Evolutionary conservation across 805 yeast genomes (phyloP).

Genomic region (Starmerella vitae): DNA sequence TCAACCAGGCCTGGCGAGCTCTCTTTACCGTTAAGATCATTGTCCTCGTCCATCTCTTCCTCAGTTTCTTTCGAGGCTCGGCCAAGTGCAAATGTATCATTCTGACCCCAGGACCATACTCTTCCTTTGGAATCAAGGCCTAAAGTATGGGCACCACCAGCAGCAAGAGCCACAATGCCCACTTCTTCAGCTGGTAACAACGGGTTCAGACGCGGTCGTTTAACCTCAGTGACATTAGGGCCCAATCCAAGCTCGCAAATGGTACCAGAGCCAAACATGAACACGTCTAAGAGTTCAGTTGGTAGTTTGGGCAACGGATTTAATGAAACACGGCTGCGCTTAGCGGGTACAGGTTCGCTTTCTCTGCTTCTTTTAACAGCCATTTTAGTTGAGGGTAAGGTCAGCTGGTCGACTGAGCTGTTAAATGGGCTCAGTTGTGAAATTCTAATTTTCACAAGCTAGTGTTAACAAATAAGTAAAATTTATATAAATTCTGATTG

Average conservation of each 20-base stretch:
- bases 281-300: conserved; percentile 43
- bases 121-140: conserved; percentile 64
- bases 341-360: conserved; percentile 10
- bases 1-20: conserved; percentile 77
- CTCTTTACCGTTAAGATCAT: conserved; percentile 76
- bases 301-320: conserved; percentile 12
- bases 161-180: conserved; percentile 74
- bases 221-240: conserved; percentile 85
- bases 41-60: conserved; percentile 49
- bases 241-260: conserved; percentile 98
- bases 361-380: conserved; percentile 11
- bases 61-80: conserved; percentile 67
- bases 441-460: no score
- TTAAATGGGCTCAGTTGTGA: no score
- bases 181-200: conserved; percentile 46
- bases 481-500: no score
- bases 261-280: conserved; percentile 92
- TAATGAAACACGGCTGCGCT: conserved; percentile 12
- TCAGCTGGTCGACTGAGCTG: no score
- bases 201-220: conserved; percentile 88
- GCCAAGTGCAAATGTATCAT: conserved; percentile 84
- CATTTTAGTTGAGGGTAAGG: background rate
- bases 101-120: conserved; percentile 98
- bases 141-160: conserved; percentile 90
- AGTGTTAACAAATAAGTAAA: no score